Base-by-base conservation (phyloP, 495 filamentous ascomycete genomes). In the Aspergillus saccharolyticus region DNA sequence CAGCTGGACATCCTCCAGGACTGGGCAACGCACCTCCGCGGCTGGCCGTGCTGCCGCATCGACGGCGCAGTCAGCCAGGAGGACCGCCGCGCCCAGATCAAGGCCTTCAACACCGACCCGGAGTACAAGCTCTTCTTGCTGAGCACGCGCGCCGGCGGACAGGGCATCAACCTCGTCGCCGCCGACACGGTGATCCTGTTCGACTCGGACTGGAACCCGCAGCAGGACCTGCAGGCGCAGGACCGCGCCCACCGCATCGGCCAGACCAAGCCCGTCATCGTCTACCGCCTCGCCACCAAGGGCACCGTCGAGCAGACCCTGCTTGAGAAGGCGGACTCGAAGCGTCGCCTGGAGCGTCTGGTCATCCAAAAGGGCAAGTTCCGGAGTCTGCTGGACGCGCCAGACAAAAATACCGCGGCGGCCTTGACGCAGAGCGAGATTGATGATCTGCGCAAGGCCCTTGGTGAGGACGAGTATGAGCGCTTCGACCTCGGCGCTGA, bases 161-260 rank as follows among this genome's bases (percentile, higher is more conserved):
- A 96, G 61, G 94, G 94, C 39, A 97, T 98, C 78, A 98, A 98
- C 69, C 80, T 88, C 19, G 80, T 77, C 0, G 80, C 87, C 0
- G 87, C 87, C 1, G 87, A 90, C 55, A 90, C 87, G 0, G 87
- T 90, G 24, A 85, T 90, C 61, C 76, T 90, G 15, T 90, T 83
- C 62, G 87, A 90, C 66, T 84, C 83, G 25, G 94, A 98, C 70
- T 98, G 94, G 93, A 98, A 98, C 66, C 94, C 94, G 0, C 94
- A 97, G 70, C 91, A 96, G 65, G 94, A 98, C 71, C 79, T 98
- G 16, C 94, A 98, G 68, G 94, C 94, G 0, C 91, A 96, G 70
- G 94, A 98, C 64, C 89, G 94, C 18, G 90, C 89, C 1, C 94
- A 98, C 66, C 85, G 94, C 33, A 97, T 98, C 52, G 94, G 94